phyloP scores from a whole-genome alignment of 129 eudicot species.

The Chrysanthemum lavandulifolium region DNA sequence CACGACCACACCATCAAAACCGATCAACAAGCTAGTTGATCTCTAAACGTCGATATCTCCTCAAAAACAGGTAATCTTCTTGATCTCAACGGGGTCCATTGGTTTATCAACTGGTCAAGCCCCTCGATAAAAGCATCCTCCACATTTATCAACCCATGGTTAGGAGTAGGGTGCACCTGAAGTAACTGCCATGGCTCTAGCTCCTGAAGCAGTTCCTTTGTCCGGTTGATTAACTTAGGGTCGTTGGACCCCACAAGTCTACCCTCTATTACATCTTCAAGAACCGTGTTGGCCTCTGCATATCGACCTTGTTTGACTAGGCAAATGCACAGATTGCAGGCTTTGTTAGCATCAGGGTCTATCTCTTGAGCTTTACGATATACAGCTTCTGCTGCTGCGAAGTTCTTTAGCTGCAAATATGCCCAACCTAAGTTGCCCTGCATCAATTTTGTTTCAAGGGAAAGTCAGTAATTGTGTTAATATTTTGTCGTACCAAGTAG shows the following conservation, averaged over 20 bases:
- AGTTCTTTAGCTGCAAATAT: conserved; percentile 68
- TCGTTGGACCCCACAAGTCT: conserved; percentile 56
- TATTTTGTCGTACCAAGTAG: neutral
- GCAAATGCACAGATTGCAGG: conserved; percentile 68
- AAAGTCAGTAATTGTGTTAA: neutral
- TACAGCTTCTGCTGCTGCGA: conserved; percentile 63
- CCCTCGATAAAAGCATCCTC: conserved; percentile 69
- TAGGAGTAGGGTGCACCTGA: conserved; percentile 16
- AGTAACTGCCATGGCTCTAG: conserved; percentile 48
- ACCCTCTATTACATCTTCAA: conserved; percentile 50
- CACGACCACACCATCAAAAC: conserved; percentile 1
- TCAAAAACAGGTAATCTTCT: conserved; percentile 76
- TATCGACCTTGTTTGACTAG: conserved; percentile 52
- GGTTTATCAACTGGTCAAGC: conserved; percentile 65
- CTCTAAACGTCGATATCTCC: conserved; percentile 63
- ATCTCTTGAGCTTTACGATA: conserved; percentile 73
- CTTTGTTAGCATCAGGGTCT: conserved; percentile 81
- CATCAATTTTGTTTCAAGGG: conserved; percentile 17
- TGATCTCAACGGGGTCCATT: conserved; percentile 54
- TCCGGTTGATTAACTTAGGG: conserved; percentile 50
- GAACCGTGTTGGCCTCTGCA: conserved; percentile 47
- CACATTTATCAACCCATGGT: conserved; percentile 25
- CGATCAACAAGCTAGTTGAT: conserved; percentile 80
- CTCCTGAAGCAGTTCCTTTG: conserved; percentile 56
- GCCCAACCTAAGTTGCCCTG: conserved; percentile 95